Percentiles rank a stretch among this genome's conserved stretches.
Evolutionary conservation across 768 basidiomycete species (phyloP).

Genomic region (Podaxis sp.): DNA sequence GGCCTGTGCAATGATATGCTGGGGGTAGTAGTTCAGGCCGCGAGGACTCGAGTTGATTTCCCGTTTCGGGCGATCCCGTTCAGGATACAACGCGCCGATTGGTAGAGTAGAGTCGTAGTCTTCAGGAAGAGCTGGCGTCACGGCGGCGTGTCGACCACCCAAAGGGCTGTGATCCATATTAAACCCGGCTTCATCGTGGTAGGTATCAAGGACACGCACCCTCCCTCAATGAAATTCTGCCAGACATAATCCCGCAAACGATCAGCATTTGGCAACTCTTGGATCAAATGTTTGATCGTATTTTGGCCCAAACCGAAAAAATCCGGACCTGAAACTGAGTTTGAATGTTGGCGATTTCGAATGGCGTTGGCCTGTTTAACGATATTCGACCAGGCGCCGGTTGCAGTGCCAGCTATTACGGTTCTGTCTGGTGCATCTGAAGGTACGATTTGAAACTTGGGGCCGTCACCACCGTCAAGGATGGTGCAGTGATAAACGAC

Average conservation of each 20-base stretch:
- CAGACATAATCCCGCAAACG: constrained; percentile 76
- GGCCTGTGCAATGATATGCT: constrained; percentile 42
- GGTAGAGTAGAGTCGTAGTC: constrained; percentile 54
- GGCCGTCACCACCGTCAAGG: constrained; percentile 79
- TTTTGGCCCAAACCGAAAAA: constrained; percentile 87
- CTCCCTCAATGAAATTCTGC: constrained; percentile 84
- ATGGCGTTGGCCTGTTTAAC: constrained; percentile 80
- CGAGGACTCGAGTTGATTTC: constrained; percentile 24
- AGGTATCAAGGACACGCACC: constrained; percentile 45
- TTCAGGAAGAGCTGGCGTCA: constrained; percentile 76
- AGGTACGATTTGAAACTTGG: constrained; percentile 81
- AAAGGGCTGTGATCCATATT: constrained; percentile 44
- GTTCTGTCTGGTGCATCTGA: constrained; percentile 67
- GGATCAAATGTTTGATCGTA: constrained; percentile 87
- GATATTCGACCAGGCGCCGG: constrained; percentile 82
- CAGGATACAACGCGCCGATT: constrained; percentile 42
- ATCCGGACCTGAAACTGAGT: constrained; percentile 85
- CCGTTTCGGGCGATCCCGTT: constrained; percentile 26
- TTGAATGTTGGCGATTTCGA: constrained; percentile 77
- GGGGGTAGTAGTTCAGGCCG: constrained; percentile 43
- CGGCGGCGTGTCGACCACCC: constrained; percentile 78
- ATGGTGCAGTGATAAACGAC: constrained; percentile 82
- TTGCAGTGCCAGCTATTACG: constrained; percentile 82
- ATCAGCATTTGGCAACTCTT: constrained; percentile 73
- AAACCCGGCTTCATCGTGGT: not conserved